Conservation (phyloP, 345 rosid genomes). For the Eucalyptus polyanthemos region DNA sequence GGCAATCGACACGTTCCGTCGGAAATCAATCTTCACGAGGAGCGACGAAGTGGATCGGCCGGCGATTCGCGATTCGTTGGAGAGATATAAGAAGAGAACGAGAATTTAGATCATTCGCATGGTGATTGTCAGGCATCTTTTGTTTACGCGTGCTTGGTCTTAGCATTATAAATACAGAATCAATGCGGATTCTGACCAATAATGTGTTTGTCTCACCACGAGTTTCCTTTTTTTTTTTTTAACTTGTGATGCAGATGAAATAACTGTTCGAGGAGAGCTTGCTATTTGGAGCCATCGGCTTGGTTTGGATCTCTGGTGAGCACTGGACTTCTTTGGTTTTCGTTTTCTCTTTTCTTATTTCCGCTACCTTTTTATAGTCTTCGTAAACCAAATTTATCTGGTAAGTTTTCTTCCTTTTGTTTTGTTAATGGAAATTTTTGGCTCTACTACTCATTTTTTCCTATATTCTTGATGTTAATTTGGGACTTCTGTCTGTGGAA, state of each 20-base stretch:
- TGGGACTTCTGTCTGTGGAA: not conserved
- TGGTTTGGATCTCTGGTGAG: not conserved
- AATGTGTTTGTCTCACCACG: not conserved
- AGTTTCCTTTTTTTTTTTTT: not conserved
- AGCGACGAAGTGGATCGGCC: not conserved
- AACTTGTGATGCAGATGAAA: not conserved
- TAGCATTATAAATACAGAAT: not conserved
- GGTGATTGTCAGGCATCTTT: not conserved
- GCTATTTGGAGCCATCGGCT: not conserved
- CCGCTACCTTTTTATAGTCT: not conserved
- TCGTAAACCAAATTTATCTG: not conserved
- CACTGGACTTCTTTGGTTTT: slow-evolving; percentile 9
- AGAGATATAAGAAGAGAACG: not conserved
- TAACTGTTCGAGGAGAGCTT: not conserved
- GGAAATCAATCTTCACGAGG: not conserved
- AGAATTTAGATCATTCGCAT: not conserved
- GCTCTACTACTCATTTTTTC: not conserved
- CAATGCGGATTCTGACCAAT: not conserved
- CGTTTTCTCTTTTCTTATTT: slow-evolving; percentile 36
- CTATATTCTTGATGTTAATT: not conserved
- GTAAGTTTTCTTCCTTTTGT: not conserved
- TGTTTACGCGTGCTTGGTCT: not conserved
- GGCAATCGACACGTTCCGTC: not conserved
- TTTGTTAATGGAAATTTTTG: not conserved
- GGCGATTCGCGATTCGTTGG: not conserved